A percentile compares a stretch with the other conserved stretches of the same genome.
Evolutionary conservation across 2,329 filamentous ascomycete species (phyloP).

Genomic region (Cladosporium colombiae): DNA sequence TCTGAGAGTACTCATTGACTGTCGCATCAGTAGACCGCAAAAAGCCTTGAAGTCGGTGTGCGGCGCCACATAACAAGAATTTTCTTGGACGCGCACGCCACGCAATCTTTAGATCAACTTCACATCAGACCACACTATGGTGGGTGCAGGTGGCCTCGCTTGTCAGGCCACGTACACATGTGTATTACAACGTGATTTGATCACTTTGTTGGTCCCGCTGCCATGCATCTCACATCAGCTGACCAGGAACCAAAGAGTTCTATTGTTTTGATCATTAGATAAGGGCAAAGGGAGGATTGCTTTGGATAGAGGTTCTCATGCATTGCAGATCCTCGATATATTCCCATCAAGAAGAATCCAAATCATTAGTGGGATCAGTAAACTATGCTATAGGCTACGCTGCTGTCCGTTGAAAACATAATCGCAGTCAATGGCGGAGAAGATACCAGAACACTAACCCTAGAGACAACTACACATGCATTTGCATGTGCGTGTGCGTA

Average conservation of each 20-base stretch:
- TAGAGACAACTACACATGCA: background rate
- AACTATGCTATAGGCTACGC: background rate
- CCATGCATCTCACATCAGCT: background rate
- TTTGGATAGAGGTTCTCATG: background rate
- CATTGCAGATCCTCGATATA: background rate
- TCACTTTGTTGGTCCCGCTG: background rate
- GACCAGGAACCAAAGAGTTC: background rate
- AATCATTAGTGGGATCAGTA: background rate
- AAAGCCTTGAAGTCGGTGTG: background rate
- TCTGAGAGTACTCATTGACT: background rate
- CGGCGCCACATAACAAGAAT: background rate
- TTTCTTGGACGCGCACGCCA: background rate
- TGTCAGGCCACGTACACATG: background rate
- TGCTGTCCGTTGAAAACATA: background rate
- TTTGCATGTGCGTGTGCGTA: too few relatives aligned
- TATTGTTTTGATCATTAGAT: background rate
- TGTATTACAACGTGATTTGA: background rate
- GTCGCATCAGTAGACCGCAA: background rate
- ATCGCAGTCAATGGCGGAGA: too few relatives aligned
- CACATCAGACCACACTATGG: background rate
- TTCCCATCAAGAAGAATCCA: background rate
- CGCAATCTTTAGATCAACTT: background rate
- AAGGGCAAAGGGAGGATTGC: background rate
- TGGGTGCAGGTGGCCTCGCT: background rate
- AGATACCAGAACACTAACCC: background rate